Evolutionary conservation across 2,329 filamentous ascomycete species (phyloP), one percentile per base, ranked within the genome.

Genomic region (Colletotrichum camelliae): DNA sequence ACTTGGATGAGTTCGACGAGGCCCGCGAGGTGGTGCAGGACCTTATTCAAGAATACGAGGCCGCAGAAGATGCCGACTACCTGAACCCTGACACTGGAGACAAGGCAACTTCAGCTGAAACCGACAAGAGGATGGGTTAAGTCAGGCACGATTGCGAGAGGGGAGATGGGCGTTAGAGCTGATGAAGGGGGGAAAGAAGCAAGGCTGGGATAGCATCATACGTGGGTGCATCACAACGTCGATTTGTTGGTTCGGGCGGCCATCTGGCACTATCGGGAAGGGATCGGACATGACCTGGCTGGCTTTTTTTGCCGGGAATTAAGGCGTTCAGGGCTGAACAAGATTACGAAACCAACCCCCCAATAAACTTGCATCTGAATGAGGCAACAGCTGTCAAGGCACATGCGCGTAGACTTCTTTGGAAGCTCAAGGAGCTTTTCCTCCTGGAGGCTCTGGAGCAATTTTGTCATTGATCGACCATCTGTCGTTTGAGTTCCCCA

Each of bases 1-100:
- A 96, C 58, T 87, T 99, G 57, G 92, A 94, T 79, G 96, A 99
- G 85, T 99, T 99, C 81, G 97, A 99, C 83, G 96, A 98, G 85
- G 95, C 97, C 39, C 92, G 95, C 79, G 94, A 97, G 82, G 96
- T 98, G 7, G 96, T 98, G 24, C 92, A 93, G 81, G 96, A 98
- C 84, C 87, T 98, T 77, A 96, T 98, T 82, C 91, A 92, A 67
- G 97, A 99, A 88, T 99, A 99, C 83, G 96, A 98, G 86, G 96
- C 96, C 35, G 97, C 97, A 6, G 97, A 99, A 85, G 91, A 94
- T 82, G 93, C 95, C 39, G 94, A 98, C 81, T 99, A 99, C 84
- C 87, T 99, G 67, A 96, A 94, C 81, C 94, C 94, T 10, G 93
- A 93, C 73, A 87, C 88, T 29, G 90, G 88, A 21, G 88, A 89